Percentiles rank a stretch among this genome's conserved stretches.
Conservation (phyloP, 2,329 filamentous ascomycete genomes). For the Cladosporium halotolerans region DNA sequence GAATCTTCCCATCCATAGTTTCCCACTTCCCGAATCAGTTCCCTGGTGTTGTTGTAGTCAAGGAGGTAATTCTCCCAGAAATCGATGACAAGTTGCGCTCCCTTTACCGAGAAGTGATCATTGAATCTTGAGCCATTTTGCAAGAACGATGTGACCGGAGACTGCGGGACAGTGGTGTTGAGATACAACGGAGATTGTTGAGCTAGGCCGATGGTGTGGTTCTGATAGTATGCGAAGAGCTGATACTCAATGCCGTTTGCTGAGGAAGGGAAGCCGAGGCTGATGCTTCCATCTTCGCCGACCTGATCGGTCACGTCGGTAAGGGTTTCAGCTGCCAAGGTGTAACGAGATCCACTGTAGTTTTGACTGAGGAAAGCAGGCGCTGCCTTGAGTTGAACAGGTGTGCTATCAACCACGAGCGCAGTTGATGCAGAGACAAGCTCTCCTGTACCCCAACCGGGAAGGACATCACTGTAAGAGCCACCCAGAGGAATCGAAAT, state of each 20-base stretch:
- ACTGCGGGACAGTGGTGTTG: slow-evolving; percentile 19
- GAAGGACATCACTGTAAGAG: slow-evolving; percentile 28
- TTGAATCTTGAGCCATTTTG: slow-evolving; percentile 31
- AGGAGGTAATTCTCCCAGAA: slow-evolving; percentile 32
- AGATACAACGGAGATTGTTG: slow-evolving; percentile 25
- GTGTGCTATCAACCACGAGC: slow-evolving; percentile 11
- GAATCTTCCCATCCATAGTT: slow-evolving; percentile 33
- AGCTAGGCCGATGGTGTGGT: slow-evolving; percentile 25
- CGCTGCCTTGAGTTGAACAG: slow-evolving; percentile 13
- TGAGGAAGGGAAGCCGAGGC: slow-evolving; percentile 18
- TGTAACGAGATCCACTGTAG: slow-evolving; percentile 21
- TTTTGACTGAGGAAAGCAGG: slow-evolving; percentile 12
- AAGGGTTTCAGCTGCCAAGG: slow-evolving; percentile 20
- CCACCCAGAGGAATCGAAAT: slow-evolving; percentile 25
- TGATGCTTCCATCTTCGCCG: slow-evolving; percentile 20
- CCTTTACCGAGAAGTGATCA: slow-evolving; percentile 30
- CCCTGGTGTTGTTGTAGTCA: slow-evolving; percentile 16
- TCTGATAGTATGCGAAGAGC: slow-evolving; percentile 30
- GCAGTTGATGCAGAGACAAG: slow-evolving; percentile 22
- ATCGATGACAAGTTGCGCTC: slow-evolving; percentile 24
- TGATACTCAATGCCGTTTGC: slow-evolving; percentile 18
- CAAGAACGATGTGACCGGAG: slow-evolving; percentile 18
- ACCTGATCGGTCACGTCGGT: slow-evolving; percentile 26
- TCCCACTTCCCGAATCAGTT: slow-evolving; percentile 24
- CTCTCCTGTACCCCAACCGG: slow-evolving; percentile 35